These are phyloP conservation scores for Aureobasidium melanogenum DNA, from an alignment of 2,329 filamentous ascomycete species.

Conservation along the genomic window DNA sequence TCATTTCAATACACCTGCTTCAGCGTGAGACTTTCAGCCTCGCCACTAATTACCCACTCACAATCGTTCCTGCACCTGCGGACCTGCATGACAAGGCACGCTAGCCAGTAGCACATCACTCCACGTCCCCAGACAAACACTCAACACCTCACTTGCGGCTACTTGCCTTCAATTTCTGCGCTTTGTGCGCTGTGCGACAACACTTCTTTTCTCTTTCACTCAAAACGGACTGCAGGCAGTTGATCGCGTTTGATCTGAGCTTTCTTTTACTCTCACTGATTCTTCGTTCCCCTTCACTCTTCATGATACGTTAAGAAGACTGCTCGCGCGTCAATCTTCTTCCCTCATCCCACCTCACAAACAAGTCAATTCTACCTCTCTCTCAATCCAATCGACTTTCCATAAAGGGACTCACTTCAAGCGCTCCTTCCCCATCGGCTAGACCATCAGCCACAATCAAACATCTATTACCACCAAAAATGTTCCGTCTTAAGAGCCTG, in stretches of 20 bases:
- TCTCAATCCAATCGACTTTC: neutral
- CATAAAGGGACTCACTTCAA: neutral
- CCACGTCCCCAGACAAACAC: neutral
- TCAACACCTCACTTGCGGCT: neutral
- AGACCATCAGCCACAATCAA: neutral
- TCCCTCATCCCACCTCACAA: neutral
- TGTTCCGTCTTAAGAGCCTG: constrained; percentile 15
- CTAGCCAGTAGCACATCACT: neutral
- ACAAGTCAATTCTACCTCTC: neutral
- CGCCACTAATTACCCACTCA: neutral
- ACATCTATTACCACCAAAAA: neutral
- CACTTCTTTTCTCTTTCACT: neutral
- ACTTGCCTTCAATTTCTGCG: neutral
- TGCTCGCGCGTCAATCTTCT: neutral
- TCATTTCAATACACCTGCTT: neutral
- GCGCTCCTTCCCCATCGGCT: neutral
- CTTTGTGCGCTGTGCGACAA: neutral
- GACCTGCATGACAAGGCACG: neutral
- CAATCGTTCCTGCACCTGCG: neutral
- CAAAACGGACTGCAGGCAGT: constrained; percentile 2
- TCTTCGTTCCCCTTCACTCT: neutral
- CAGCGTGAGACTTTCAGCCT: neutral
- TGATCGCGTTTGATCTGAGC: neutral
- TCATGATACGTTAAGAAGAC: neutral
- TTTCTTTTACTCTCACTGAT: neutral